These are phyloP conservation scores for Pulicaria dysenterica DNA, from an alignment of 129 eudicot species.

Conservation along the genomic window DNA sequence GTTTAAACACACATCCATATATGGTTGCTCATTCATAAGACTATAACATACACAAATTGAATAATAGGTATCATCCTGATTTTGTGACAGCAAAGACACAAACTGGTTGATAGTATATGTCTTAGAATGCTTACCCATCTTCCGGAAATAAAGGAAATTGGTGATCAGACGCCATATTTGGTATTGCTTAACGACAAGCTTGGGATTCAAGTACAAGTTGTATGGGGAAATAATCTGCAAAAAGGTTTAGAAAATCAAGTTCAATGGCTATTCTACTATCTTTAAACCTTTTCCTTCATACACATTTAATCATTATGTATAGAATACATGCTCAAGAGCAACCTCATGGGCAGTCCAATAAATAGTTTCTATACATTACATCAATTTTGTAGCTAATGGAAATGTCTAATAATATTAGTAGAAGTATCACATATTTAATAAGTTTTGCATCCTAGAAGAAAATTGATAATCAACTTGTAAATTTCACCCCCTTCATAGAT, in stretches of 20 bases:
- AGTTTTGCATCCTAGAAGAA: too few species aligned
- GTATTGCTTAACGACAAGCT: conserved; percentile 85
- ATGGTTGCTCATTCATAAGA: conserved; percentile 8
- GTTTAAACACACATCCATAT: background rate
- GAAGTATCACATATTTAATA: too few species aligned
- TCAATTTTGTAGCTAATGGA: background rate
- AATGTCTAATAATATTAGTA: background rate
- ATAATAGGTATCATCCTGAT: background rate
- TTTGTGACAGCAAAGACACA: background rate
- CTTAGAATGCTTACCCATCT: conserved; percentile 70
- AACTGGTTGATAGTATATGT: conserved; percentile 5
- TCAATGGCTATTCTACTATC: conserved; percentile 1
- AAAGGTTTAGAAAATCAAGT: conserved; percentile 15
- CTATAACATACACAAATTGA: background rate
- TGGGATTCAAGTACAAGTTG: conserved; percentile 85
- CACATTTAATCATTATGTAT: conserved; percentile 3
- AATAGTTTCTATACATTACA: background rate
- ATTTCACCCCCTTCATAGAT: too few species aligned
- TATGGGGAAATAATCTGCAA: conserved; percentile 96
- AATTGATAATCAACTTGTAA: too few species aligned
- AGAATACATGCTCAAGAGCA: background rate
- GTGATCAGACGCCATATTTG: conserved; percentile 94
- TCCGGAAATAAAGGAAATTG: conserved; percentile 88
- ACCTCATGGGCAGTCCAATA: background rate
- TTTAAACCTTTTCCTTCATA: conserved; percentile 5